Conservation (phyloP, 805 yeast genomes). For the Starmerella roubikii region DNA sequence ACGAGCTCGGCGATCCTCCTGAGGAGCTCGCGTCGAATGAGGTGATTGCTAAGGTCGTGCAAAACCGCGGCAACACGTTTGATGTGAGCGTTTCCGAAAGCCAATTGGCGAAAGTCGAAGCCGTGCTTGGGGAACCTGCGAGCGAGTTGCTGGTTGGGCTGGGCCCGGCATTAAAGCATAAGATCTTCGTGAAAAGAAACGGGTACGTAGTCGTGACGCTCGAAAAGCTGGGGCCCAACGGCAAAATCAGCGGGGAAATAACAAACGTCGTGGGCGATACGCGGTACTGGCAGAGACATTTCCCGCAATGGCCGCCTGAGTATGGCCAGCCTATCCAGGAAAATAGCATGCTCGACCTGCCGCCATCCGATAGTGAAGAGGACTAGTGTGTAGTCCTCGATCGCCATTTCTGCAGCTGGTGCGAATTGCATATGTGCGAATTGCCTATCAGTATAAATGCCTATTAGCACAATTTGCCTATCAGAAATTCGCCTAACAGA, state of each 20-base stretch:
- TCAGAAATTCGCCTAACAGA: no score
- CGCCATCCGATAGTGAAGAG: conserved; percentile 22
- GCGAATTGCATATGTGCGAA: no score
- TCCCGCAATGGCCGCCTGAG: conserved; percentile 24
- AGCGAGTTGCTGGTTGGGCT: conserved; percentile 22
- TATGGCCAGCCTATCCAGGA: conserved; percentile 18
- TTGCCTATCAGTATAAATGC: no score
- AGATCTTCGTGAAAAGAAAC: conserved; percentile 27
- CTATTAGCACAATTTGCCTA: no score
- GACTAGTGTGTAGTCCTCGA: background rate
- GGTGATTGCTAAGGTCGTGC: conserved; percentile 23
- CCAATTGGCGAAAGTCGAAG: conserved; percentile 5
- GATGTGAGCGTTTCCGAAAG: conserved; percentile 23
- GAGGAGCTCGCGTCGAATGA: conserved; percentile 20
- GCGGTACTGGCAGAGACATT: conserved; percentile 25
- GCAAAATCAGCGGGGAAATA: conserved; percentile 26
- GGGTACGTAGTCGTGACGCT: conserved; percentile 24
- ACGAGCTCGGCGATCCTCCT: conserved; percentile 23
- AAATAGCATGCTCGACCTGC: conserved; percentile 18
- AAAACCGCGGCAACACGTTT: conserved; percentile 25
- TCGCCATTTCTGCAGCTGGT: no score
- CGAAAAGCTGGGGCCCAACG: conserved; percentile 14
- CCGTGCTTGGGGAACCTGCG: conserved; percentile 5
- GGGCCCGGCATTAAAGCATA: conserved; percentile 26
- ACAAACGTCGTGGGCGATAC: conserved; percentile 25